phyloP scores from a whole-genome alignment of 257 asterid species.

The Petunia secreta region DNA sequence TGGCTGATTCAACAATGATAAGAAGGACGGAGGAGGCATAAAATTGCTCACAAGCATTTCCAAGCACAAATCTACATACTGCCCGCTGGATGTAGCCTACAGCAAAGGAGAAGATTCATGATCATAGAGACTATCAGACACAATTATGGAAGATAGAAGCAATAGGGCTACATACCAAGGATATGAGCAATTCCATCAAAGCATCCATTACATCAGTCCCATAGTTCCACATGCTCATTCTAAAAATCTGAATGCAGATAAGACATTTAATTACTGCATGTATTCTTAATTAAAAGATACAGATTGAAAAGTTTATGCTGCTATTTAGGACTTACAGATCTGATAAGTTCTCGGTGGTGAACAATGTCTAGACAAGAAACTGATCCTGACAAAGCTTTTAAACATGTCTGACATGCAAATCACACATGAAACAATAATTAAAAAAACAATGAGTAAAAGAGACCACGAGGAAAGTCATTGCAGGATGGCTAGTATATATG shows the following conservation, averaged over 20 bases:
- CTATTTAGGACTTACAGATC: constrained; percentile 58
- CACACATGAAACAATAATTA: not conserved
- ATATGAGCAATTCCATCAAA: constrained; percentile 58
- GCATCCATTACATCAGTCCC: constrained; percentile 86
- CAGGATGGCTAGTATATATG: not conserved
- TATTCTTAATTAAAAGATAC: not conserved
- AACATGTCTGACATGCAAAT: constrained; percentile 30
- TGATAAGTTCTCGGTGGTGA: constrained; percentile 72
- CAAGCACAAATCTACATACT: constrained; percentile 76
- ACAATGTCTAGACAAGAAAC: constrained; percentile 63
- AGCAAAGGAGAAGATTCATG: not conserved
- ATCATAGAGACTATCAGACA: constrained; percentile 3
- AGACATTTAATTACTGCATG: not conserved
- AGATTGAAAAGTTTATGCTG: not conserved
- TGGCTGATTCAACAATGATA: constrained; percentile 58
- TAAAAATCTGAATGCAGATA: constrained; percentile 53
- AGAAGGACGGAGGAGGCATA: constrained; percentile 61
- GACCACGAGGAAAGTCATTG: not conserved
- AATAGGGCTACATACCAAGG: constrained; percentile 60
- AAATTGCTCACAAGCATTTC: constrained; percentile 82
- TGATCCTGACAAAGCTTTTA: constrained; percentile 76
- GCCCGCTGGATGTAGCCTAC: constrained; percentile 84
- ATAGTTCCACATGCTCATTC: constrained; percentile 87
- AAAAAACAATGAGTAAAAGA: constrained; percentile 22
- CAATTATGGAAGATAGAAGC: constrained; percentile 29